Evolutionary conservation across 805 yeast genomes (phyloP).

Genomic region (Nakazawaea wickerhamii): DNA sequence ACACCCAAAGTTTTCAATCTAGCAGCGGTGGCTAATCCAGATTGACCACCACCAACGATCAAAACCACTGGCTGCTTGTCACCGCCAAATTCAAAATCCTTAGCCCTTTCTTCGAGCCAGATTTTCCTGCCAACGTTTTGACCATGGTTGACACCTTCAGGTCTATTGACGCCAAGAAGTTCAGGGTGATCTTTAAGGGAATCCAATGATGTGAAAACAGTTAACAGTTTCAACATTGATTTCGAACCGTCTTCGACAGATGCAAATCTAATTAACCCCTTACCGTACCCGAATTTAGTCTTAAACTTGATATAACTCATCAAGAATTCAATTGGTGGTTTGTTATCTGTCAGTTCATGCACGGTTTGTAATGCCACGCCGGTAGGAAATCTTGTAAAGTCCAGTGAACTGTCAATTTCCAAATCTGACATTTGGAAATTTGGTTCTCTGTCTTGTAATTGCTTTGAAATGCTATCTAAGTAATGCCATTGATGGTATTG

Average conservation of each 20-base stretch:
- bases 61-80: conserved; percentile 36
- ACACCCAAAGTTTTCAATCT: conserved; percentile 37
- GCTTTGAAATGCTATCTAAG: conserved; percentile 22
- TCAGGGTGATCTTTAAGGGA: conserved; percentile 29
- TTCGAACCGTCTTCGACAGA: conserved; percentile 24
- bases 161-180: conserved; percentile 26
- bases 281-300: conserved; percentile 29
- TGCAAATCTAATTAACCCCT: conserved; percentile 27
- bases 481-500: conserved; percentile 30
- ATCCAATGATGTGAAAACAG: conserved; percentile 30
- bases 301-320: conserved; percentile 26
- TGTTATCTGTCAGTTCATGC: conserved; percentile 21
- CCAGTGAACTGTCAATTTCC: conserved; percentile 25
- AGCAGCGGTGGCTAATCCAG: conserved; percentile 38
- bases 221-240: conserved; percentile 23
- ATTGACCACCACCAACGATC: conserved; percentile 44
- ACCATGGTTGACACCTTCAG: conserved; percentile 34
- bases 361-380: conserved; percentile 24
- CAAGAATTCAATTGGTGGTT: conserved; percentile 31
- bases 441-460: conserved; percentile 15
- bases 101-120: conserved; percentile 31
- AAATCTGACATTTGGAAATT: conserved; percentile 23
- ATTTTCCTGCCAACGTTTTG: conserved; percentile 32
- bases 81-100: conserved; percentile 21
- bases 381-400: conserved; percentile 22